phyloP scores from a whole-genome alignment of 306 rosid genomes.

The Pyrus bretschneideri region DNA sequence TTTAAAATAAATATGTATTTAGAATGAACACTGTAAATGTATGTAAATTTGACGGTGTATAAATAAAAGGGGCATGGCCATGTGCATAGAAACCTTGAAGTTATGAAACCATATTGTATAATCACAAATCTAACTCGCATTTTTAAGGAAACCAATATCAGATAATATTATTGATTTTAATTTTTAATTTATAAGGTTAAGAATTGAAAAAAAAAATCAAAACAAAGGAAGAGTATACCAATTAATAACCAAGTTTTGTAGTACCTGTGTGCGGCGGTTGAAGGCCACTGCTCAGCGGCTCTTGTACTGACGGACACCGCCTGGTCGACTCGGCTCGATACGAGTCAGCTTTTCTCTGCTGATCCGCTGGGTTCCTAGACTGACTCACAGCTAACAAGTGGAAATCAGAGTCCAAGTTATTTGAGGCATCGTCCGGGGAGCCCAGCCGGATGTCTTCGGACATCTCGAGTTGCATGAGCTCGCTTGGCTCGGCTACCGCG shows the following conservation, averaged over 20 bases:
- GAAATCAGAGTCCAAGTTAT: slow-evolving; percentile 64
- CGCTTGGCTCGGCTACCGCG: slow-evolving; percentile 43
- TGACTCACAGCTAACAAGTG: slow-evolving; percentile 47
- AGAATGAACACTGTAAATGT: too few species aligned
- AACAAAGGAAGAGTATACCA: neutral
- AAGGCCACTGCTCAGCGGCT: neutral
- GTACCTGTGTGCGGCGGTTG: slow-evolving; percentile 52
- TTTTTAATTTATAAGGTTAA: neutral
- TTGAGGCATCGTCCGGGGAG: slow-evolving; percentile 77
- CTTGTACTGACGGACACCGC: slow-evolving; percentile 37
- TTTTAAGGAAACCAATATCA: neutral
- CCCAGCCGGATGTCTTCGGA: slow-evolving; percentile 76
- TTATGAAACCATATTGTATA: neutral
- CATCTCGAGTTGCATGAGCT: slow-evolving; percentile 78
- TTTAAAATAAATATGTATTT: too few species aligned
- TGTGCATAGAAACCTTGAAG: neutral
- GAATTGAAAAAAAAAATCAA: neutral
- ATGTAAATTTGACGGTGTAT: too few species aligned
- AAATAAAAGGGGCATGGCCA: neutral
- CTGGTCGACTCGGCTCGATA: slow-evolving; percentile 28
- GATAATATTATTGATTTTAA: neutral
- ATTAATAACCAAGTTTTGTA: neutral
- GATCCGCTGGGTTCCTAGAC: slow-evolving; percentile 4
- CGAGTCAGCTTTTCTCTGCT: slow-evolving; percentile 24
- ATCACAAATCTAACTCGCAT: neutral